phyloP scores from a whole-genome alignment of 2,329 filamentous ascomycete genomes.

The Trichoderma atroviride region DNA sequence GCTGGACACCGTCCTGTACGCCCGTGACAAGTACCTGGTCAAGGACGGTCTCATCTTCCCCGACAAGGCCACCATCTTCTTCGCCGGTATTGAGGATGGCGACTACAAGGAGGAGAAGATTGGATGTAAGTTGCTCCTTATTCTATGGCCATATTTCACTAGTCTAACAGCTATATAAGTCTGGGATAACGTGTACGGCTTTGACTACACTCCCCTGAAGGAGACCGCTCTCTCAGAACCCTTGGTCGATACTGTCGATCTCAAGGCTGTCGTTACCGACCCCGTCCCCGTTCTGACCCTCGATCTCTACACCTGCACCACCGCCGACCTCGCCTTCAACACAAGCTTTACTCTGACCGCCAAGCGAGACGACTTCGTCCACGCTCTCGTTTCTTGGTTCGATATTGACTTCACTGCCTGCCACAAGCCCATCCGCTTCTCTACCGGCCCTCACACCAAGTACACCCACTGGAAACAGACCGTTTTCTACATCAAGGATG shows the following conservation, averaged over 20 bases:
- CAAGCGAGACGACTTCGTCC: conserved; percentile 90
- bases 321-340: conserved; percentile 81
- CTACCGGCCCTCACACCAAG: conserved; percentile 95
- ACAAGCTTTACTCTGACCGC: conserved; percentile 74
- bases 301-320: conserved; percentile 88
- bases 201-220: conserved; percentile 94
- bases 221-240: conserved; percentile 91
- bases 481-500: conserved; percentile 94
- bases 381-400: conserved; percentile 97
- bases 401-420: conserved; percentile 98
- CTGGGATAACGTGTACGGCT: conserved; percentile 99
- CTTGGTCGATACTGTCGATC: conserved; percentile 94
- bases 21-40: conserved; percentile 85
- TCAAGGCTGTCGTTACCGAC: conserved; percentile 96
- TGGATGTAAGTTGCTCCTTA: conserved; percentile 69
- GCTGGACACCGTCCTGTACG: conserved; percentile 97
- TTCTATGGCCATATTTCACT: neutral
- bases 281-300: conserved; percentile 82
- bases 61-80: conserved; percentile 96
- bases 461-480: conserved; percentile 99
- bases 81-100: conserved; percentile 96
- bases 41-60: conserved; percentile 95
- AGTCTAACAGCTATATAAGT: conserved; percentile 56
- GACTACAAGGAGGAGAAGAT: conserved; percentile 99
- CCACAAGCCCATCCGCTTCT: conserved; percentile 97